Percentiles rank a stretch among this genome's conserved stretches.
Conservation (phyloP, 257 asterid genomes). For the Plantago elongata region DNA sequence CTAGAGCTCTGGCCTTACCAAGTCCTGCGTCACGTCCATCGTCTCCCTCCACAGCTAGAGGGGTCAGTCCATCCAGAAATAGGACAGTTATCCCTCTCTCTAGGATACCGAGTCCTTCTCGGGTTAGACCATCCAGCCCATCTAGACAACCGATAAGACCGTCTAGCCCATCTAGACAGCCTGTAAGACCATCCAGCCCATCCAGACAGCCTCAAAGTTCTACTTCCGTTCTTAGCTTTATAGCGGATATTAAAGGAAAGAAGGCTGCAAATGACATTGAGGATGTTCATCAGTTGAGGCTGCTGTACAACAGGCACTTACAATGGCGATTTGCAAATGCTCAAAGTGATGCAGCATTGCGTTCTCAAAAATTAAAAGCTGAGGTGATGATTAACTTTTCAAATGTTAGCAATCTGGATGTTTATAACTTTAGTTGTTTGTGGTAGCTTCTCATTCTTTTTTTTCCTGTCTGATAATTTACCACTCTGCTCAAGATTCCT, state of each 20-base stretch:
- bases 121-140: constrained; percentile 72
- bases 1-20: constrained; percentile 40
- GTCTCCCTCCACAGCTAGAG: constrained; percentile 64
- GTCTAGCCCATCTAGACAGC: not conserved
- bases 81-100: constrained; percentile 40
- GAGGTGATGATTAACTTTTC: constrained; percentile 47
- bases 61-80: constrained; percentile 53
- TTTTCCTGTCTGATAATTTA: not conserved
- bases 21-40: constrained; percentile 45
- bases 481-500: not conserved
- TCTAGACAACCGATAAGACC: constrained; percentile 38
- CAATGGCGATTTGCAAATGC: constrained; percentile 92
- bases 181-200: constrained; percentile 72
- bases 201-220: constrained; percentile 60
- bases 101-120: constrained; percentile 72
- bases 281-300: constrained; percentile 75
- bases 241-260: constrained; percentile 74
- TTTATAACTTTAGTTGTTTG: not conserved
- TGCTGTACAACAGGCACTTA: constrained; percentile 73
- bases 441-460: constrained; percentile 3
- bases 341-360: constrained; percentile 40
- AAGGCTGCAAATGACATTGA: constrained; percentile 60
- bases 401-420: constrained; percentile 9
- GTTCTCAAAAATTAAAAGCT: constrained; percentile 50
- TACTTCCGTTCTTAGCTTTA: constrained; percentile 69